phyloP scores from a whole-genome alignment of 2,329 filamentous ascomycete genomes.

The Coniochaeta ligniaria region DNA sequence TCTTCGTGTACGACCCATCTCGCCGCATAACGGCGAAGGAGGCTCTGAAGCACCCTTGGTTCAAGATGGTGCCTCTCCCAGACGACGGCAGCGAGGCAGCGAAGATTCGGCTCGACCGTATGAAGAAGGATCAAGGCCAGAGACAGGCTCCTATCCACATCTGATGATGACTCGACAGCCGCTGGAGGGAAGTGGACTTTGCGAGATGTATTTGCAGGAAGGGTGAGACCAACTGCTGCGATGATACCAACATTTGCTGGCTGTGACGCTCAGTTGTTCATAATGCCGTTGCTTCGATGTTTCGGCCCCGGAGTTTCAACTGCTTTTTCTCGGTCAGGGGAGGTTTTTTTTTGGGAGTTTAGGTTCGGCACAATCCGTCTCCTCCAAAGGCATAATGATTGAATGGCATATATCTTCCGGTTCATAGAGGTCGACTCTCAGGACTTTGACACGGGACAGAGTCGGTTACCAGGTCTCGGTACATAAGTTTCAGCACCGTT shows the following conservation, averaged over 20 bases:
- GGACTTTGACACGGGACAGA: neutral
- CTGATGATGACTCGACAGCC: constrained; percentile 3
- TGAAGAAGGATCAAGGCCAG: constrained; percentile 28
- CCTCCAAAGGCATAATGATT: neutral
- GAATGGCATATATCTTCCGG: neutral
- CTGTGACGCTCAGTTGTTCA: neutral
- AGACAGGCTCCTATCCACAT: constrained; percentile 8
- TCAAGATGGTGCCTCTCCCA: constrained; percentile 53
- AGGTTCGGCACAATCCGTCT: neutral
- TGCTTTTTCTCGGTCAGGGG: neutral
- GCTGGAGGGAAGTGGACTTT: neutral
- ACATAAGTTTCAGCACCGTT: constrained; percentile 2
- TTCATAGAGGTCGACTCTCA: constrained; percentile 5
- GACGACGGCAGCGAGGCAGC: constrained; percentile 64
- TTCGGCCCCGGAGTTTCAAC: neutral
- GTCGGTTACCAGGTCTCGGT: neutral
- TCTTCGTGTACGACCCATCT: constrained; percentile 61
- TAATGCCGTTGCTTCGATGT: neutral
- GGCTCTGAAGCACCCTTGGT: constrained; percentile 61
- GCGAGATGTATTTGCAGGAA: neutral
- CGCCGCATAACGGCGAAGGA: constrained; percentile 61
- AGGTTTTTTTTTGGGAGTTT: neutral
- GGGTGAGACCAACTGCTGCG: no score
- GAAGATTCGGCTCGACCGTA: constrained; percentile 48
- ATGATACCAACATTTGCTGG: neutral